phyloP scores from a whole-genome alignment of 257 asterid species.

The Orobanche coerulescens region DNA sequence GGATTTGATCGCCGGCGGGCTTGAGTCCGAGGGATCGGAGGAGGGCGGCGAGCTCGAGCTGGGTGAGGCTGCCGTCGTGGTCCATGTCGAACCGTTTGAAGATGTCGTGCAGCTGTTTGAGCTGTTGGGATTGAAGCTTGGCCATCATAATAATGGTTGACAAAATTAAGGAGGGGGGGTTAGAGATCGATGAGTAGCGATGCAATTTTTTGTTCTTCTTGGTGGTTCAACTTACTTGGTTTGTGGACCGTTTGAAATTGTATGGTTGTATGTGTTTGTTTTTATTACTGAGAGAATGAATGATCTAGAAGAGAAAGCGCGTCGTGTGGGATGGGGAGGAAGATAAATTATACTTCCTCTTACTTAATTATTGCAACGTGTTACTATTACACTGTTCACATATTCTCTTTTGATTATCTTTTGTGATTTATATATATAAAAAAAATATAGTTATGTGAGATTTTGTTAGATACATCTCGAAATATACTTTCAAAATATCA shows the following conservation, averaged over 20 bases:
- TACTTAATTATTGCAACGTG: too few species aligned
- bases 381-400: too few species aligned
- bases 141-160: conserved; percentile 26
- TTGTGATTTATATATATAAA: too few species aligned
- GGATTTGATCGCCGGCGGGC: conserved; percentile 76
- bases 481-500: too few species aligned
- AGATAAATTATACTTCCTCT: too few species aligned
- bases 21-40: conserved; percentile 75
- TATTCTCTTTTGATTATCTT: too few species aligned
- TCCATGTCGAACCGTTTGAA: conserved; percentile 88
- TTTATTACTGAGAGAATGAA: not conserved
- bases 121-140: conserved; percentile 41
- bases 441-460: too few species aligned
- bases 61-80: conserved; percentile 89
- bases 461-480: too few species aligned
- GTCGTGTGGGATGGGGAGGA: conserved; percentile 15
- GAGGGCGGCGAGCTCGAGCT: conserved; percentile 76
- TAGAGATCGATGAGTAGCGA: not conserved
- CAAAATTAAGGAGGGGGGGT: not conserved
- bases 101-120: conserved; percentile 52
- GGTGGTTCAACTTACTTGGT: conserved; percentile 10
- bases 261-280: conserved; percentile 11
- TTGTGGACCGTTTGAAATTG: conserved; percentile 11
- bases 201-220: not conserved
- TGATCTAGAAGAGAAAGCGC: conserved; percentile 19